Evolutionary conservation across 768 basidiomycete genomes (phyloP), one percentile per base, ranked within the genome.

Genomic region (Xerocomellus intermedius): DNA sequence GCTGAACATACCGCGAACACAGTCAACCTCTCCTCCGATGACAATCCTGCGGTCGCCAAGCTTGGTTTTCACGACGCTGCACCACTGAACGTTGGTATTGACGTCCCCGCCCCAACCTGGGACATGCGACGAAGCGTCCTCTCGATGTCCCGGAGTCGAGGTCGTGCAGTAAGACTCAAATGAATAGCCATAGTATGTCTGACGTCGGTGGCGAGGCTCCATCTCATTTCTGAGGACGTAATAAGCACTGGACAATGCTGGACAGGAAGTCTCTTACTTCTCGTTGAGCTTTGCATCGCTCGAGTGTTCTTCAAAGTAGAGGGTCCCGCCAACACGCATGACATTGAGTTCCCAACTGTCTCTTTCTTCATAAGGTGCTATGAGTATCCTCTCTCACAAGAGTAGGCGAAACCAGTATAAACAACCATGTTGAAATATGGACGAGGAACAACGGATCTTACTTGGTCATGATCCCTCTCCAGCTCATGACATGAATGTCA

Each of bases 21-120:
- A 96, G 69, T 96, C 93, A 7, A 96, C 93, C 71, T 95, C 93
- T 6, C 94, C 93, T 1, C 93, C 93, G 44, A 94, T 83, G 54
- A 96, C 73, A 48, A 91, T 73, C 39, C 90, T 77, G 26, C 77
- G 81, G 52, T 83, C 78, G 0, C 86, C 89, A 24, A 94, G 79
- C 57, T 89, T 91, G 5, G 91, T 92, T 69, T 91, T 90, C 42
- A 93, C 88, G 48, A 96, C 86, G 56, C 83, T 85, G 64, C 93
- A 94, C 92, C 92, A 94, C 61, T 94, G 91, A 0, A 89, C 80
- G 61, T 93, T 93, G 12, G 91, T 94, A 65, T 95, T 79, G 13
- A 94, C 91, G 56, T 89, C 85, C 1, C 86, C 86, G 50, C 89
- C 81, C 88, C 87, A 92, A 2, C 85, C 87, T 22, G 21, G 52